Conservation (phyloP, 1,139 yeast genomes). For the Arxiozyma heterogenica region DNA sequence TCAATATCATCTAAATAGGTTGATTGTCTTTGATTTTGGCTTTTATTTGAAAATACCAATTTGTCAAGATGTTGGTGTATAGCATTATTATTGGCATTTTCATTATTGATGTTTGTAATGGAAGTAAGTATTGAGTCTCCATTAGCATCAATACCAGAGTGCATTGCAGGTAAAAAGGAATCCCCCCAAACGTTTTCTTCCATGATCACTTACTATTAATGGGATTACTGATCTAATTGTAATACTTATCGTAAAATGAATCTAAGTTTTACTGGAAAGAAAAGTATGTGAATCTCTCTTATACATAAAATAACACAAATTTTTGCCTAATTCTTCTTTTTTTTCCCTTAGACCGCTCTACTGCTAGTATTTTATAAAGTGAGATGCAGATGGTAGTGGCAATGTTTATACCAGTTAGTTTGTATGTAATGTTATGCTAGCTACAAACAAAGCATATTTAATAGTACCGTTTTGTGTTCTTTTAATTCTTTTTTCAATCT, state of each 20-base stretch:
- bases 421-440: not conserved
- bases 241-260: not conserved
- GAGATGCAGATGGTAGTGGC: not conserved
- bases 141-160: not conserved
- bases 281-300: not conserved
- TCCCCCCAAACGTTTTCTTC: conserved; percentile 11
- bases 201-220: conserved; percentile 6
- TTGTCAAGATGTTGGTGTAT: not conserved
- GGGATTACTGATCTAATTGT: not conserved
- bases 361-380: not conserved
- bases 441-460: too few species aligned
- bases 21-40: conserved; percentile 24
- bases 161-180: not conserved
- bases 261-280: not conserved
- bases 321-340: not conserved
- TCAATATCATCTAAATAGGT: conserved; percentile 20
- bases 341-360: not conserved
- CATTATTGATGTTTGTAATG: not conserved
- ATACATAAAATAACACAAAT: not conserved
- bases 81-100: conserved; percentile 19
- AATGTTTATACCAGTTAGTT: too few species aligned
- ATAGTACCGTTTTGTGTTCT: not conserved
- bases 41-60: conserved; percentile 8
- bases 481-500: too few species aligned
- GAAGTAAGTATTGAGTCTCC: not conserved